phyloP scores from a whole-genome alignment of 2,329 filamentous ascomycete genomes.

The Sarocladiaceae sp. region DNA sequence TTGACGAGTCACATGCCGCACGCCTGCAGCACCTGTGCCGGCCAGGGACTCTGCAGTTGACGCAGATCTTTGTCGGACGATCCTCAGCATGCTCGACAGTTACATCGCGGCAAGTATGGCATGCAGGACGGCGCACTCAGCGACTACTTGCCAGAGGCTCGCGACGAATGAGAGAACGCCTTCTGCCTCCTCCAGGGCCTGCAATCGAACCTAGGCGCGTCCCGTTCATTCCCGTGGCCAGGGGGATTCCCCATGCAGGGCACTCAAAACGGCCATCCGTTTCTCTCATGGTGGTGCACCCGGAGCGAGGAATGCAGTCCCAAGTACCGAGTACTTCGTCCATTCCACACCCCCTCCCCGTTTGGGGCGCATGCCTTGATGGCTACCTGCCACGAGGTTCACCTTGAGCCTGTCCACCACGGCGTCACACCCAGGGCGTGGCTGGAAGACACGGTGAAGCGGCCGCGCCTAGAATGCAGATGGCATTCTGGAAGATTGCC shows the following conservation, averaged over 20 bases:
- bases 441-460: not conserved
- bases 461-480: not conserved
- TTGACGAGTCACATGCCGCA: not conserved
- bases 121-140: not conserved
- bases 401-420: not conserved
- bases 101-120: not conserved
- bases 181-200: not conserved
- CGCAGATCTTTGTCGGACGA: too few relatives aligned
- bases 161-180: not conserved
- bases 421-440: not conserved
- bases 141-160: not conserved
- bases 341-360: not conserved
- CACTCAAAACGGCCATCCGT: not conserved
- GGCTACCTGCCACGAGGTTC: not conserved
- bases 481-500: slow-evolving; percentile 3
- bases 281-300: not conserved
- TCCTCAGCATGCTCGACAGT: too few relatives aligned
- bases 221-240: slow-evolving; percentile 3
- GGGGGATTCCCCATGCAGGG: not conserved
- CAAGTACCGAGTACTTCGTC: slow-evolving; percentile 6
- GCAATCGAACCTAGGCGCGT: slow-evolving; percentile 6
- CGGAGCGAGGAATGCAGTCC: not conserved
- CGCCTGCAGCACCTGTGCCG: not conserved
- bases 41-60: too few relatives aligned
- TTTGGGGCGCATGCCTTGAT: not conserved